Base-by-base conservation (phyloP, 1,284 basidiomycete genomes). In the Amylostereum areolatum region DNA sequence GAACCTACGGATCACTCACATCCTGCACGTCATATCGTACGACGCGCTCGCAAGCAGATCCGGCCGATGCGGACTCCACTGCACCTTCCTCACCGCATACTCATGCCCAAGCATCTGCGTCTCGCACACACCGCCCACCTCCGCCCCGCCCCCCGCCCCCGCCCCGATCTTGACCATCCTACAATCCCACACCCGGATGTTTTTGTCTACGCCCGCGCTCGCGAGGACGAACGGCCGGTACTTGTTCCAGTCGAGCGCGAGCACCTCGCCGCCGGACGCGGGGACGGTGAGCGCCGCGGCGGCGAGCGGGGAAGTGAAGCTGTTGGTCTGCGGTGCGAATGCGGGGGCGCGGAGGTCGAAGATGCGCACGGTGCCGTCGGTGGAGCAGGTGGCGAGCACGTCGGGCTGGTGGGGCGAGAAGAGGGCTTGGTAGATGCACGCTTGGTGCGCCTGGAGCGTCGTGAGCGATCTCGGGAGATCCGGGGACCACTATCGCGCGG, bases 21-120 rank as follows among this genome's bases (percentile, higher is more conserved):
- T 75, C 66, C 92, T 75, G 64, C 89, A 93, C 2, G 92, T 92
- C 96, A 98, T 99, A 65, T 99, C 96, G 67, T 98, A 99, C 55
- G 89, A 87, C 24, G 88, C 89, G 46, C 81, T 89, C 0, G 90
- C 89, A 27, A 98, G 68, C 7, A 94, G 60, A 57, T 92, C 85
- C 2, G 85, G 69, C n/a, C 77, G 70, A 64, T 86, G 83, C 24
- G 85, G 58, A 73, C 82, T 83, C 87, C 87, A 91, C 57, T 90
- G 85, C 4, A 91, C 75, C 64, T 88, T 89, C 44, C 88, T 70
- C 41, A 90, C 78, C 2, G 89, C 88, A 59, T 89, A 90, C 66
- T 90, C 88, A 57, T 91, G 88, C n/a, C 89, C 88, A 4, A 75
- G 66, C 6, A 91, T 64, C 52, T 81, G 78, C 24, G 70, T 67